phyloP scores from a whole-genome alignment of 1,284 basidiomycete species.

The Entoloma clypeatum region DNA sequence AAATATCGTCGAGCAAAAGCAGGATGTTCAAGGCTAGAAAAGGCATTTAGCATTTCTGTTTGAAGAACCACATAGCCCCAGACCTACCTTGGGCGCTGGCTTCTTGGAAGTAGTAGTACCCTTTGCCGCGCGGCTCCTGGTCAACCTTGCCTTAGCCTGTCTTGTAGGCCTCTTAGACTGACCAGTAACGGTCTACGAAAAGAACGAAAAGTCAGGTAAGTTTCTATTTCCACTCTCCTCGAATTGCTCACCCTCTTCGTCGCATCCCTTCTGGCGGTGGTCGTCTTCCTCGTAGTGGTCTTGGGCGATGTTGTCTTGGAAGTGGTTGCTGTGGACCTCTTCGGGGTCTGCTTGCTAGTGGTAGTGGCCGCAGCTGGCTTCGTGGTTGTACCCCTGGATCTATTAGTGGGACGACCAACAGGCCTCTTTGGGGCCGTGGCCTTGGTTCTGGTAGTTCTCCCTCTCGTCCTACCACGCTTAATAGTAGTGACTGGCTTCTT shows the following conservation, averaged over 20 bases:
- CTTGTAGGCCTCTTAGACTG: conserved; percentile 31
- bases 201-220: background rate
- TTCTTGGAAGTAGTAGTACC: conserved; percentile 27
- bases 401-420: conserved; percentile 31
- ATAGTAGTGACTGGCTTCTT: conserved; percentile 32
- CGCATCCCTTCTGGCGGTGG: conserved; percentile 31
- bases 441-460: too few relatives aligned
- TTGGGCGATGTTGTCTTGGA: conserved; percentile 29
- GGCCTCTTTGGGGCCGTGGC: conserved; percentile 25
- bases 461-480: too few relatives aligned
- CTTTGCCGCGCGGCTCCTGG: conserved; percentile 30
- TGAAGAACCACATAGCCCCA: background rate
- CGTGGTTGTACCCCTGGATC: conserved; percentile 21
- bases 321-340: conserved; percentile 21
- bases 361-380: conserved; percentile 27
- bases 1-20: background rate
- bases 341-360: conserved; percentile 27
- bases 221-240: background rate
- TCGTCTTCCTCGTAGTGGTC: conserved; percentile 31
- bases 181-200: conserved; percentile 33
- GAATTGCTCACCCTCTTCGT: conserved; percentile 34
- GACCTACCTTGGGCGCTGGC: conserved; percentile 25
- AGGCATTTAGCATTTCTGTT: background rate
- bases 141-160: conserved; percentile 32
- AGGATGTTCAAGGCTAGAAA: conserved; percentile 2